Percentiles rank a stretch among this genome's conserved stretches.
These are phyloP conservation scores for Conringia planisiliqua DNA, from an alignment of 345 rosid genomes.

Conservation along the genomic window DNA sequence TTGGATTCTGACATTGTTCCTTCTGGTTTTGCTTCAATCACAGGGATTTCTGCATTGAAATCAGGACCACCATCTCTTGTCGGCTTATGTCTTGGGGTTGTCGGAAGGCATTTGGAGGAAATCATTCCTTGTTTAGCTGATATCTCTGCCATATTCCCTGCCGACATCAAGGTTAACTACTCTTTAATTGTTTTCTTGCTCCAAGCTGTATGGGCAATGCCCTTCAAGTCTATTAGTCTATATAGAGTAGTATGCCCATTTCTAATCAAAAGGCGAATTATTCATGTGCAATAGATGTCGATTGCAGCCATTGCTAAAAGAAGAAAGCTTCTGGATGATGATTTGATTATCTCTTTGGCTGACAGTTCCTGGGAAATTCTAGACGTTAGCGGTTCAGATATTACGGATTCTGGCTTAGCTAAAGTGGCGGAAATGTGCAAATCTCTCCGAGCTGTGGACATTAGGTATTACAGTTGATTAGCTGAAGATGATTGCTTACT, in stretches of 20 bases:
- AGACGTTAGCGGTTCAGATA: conserved; percentile 77
- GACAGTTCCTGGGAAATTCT: conserved; percentile 83
- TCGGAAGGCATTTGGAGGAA: conserved; percentile 83
- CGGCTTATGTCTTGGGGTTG: conserved; percentile 72
- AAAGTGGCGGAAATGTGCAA: conserved; percentile 58
- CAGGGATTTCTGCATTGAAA: conserved; percentile 40
- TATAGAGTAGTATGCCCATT: background rate
- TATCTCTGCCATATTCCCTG: conserved; percentile 58
- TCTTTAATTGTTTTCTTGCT: background rate
- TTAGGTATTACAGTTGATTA: conserved; percentile 46
- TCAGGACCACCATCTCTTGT: conserved; percentile 58
- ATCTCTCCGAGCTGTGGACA: conserved; percentile 75
- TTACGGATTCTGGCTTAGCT: conserved; percentile 60
- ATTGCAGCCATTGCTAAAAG: conserved; percentile 82
- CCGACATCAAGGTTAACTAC: conserved; percentile 59
- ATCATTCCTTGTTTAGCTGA: conserved; percentile 56
- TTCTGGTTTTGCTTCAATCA: background rate
- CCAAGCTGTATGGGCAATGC: background rate
- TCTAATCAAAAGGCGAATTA: background rate
- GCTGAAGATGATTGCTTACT: background rate
- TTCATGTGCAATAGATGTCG: conserved; percentile 44
- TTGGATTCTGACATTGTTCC: background rate
- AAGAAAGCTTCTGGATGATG: conserved; percentile 61
- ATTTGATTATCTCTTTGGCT: conserved; percentile 56
- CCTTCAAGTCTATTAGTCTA: background rate